Percentiles rank a stretch among this genome's conserved stretches.
phyloP scores from a whole-genome alignment of 768 basidiomycete species.

The Phylloporus scabripes region DNA sequence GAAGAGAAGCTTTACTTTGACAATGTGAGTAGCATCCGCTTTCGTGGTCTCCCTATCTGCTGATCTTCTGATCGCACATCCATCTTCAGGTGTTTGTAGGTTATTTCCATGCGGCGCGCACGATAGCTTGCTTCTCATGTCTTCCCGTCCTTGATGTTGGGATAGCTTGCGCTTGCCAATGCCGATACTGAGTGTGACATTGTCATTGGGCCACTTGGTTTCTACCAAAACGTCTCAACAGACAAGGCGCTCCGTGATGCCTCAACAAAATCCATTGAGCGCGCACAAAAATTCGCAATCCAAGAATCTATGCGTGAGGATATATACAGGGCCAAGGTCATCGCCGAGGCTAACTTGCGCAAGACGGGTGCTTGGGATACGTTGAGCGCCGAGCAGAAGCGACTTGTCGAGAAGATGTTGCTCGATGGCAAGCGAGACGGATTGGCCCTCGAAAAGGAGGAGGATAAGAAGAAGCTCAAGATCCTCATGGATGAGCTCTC shows the following conservation, averaged over 20 bases:
- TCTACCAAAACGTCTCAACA: constrained; percentile 80
- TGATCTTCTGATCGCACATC: neutral
- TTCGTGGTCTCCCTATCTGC: neutral
- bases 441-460: constrained; percentile 60
- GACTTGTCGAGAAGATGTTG: constrained; percentile 77
- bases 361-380: constrained; percentile 55
- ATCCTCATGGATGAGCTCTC: constrained; percentile 71
- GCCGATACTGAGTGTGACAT: constrained; percentile 52
- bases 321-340: constrained; percentile 66
- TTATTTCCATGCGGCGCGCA: constrained; percentile 11
- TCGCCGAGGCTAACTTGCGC: constrained; percentile 65
- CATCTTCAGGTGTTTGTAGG: constrained; percentile 62
- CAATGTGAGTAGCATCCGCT: constrained; percentile 42
- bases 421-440: constrained; percentile 79
- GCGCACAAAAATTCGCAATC: constrained; percentile 64
- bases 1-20: constrained; percentile 58
- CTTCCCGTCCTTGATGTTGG: constrained; percentile 1
- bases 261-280: constrained; percentile 67
- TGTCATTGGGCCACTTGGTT: constrained; percentile 56
- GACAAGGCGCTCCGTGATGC: constrained; percentile 76
- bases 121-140: neutral
- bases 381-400: constrained; percentile 60
- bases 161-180: constrained; percentile 51
- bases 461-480: constrained; percentile 49
- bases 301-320: constrained; percentile 80